Evolutionary conservation across 1,139 yeast species (phyloP), one percentile per base, ranked within the genome.

Genomic region (Taphrina sp.): DNA sequence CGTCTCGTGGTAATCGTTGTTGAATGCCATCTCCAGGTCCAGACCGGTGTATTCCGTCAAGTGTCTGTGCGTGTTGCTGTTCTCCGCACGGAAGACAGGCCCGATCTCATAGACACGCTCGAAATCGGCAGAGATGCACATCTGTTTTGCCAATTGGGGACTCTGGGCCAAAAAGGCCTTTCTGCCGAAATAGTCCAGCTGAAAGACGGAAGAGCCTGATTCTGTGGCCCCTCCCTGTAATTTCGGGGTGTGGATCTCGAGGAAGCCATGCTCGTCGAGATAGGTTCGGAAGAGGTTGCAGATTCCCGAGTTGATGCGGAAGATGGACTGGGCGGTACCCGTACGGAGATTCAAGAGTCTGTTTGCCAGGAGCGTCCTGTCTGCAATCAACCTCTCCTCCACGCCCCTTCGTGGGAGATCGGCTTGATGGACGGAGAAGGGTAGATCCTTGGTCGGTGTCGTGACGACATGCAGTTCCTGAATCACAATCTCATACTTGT

Each of bases 81-180:
- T 90, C 73, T 92, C 99, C 58, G 99, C 99, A 73, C 99, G 82
- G 79, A 92, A 92, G 57, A 92, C 97, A 47, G 99, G 97, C 1
- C 94, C 97, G 66, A 94, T 79, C 75, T 92, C 99, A 69, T 82
- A 94, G 51, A 92, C 99, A 66, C 80, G 82, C 75, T 92, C 98
- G 67, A 92, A 92, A 74, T 94, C 99, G 60, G 95, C 95, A 56
- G 96, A 95, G 72, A 92, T 92, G 70, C 90, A 80, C 79, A 92
- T 96, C 75, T 92, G 97, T 76, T 92, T 92, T 78, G 92, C 87
- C 65, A 92, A 79, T 76, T 92, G 99, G 52, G 99, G 99, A 42
- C 96, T 88, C 76, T 92, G 99, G 28, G 99, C 98, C 69, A 92
- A 76, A 72, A 79, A 92, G 5, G 97, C 97, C 61, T 83, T 82